Base-by-base conservation (phyloP, 164 flowering plant genomes). In the Amborella trichopoda region DNA sequence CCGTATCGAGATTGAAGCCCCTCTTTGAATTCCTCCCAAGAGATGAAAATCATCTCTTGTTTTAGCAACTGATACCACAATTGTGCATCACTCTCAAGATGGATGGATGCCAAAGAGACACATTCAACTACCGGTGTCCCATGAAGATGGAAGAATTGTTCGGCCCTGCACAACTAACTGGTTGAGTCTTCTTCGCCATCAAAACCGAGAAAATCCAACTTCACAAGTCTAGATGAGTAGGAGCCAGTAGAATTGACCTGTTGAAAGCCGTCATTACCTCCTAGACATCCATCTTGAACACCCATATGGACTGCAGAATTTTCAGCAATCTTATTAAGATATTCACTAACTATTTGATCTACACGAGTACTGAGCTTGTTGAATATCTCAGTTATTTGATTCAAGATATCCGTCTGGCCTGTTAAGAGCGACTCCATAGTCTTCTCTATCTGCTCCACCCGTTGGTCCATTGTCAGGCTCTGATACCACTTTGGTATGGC, bases 191-290 rank as follows among this genome's bases (percentile, higher is more conserved):
- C 40, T 48, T 3, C n/a, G 2, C 51, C 52, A 22, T 48, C 18
- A 34, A 33, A 48, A 4, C 41, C 41, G 10, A 30, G 52, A 34
- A 48, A 48, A 14, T 48, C 52, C 19, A 48, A 34, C n/a, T 48
- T 48, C 21, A 45, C 34, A 1, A 27, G 22, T 23, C 28, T 45
- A 27, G 34, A 36, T 19, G 17, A 13, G 17, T 36, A 36, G 39
- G 17, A 36, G 39, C 12, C 3, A 3, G 39, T 36, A 36, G 39
- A 36, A 36, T 36, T 36, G 17, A 3, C 39, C 13, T 36, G 39
- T 19, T 36, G 39, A 36, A 19, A 36, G 3, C 12, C 12, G 17
- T 11, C 17, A 36, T 19, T 36, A 19, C 39, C 12, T n/a, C 12
- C 39, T 36, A 3, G 39, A 3, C 39, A 11, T 36, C 39, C 39